A percentile compares a stretch with the other conserved stretches of the same genome.
Conservation (phyloP, 768 basidiomycete species). For the Cystofilobasidium macerans region DNA sequence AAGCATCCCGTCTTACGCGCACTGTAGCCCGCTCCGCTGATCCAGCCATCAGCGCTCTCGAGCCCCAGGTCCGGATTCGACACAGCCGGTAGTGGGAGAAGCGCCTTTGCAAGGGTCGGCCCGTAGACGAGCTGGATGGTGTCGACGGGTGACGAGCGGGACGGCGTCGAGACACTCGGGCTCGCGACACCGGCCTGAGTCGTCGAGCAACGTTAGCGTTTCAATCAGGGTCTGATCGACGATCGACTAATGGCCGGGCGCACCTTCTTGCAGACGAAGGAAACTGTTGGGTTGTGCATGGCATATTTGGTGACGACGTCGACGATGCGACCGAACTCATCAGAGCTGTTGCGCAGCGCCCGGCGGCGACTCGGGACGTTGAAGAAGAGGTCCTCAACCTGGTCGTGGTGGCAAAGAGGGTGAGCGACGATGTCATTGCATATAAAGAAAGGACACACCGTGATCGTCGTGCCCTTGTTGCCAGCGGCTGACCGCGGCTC, state of each 20-base stretch:
- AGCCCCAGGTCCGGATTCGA: constrained; percentile 48
- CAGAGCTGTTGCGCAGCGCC: constrained; percentile 68
- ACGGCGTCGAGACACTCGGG: constrained; percentile 73
- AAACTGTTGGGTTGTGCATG: constrained; percentile 75
- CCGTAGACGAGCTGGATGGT: constrained; percentile 76
- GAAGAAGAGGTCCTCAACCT: constrained; percentile 95
- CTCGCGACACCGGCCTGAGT: constrained; percentile 61
- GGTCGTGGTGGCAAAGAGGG: not conserved
- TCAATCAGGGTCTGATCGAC: too few relatives aligned
- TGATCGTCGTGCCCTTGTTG: constrained; percentile 85
- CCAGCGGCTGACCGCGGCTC: constrained; percentile 87
- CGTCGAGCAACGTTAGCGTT: too few relatives aligned
- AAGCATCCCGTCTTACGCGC: constrained; percentile 61
- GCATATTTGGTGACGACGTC: constrained; percentile 90
- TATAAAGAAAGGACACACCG: constrained; percentile 44
- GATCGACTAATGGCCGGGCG: too few relatives aligned
- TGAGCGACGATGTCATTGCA: not conserved
- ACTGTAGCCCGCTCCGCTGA: constrained; percentile 75
- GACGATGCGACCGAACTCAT: constrained; percentile 83
- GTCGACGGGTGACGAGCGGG: constrained; percentile 51
- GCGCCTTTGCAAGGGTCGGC: constrained; percentile 63
- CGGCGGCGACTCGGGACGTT: constrained; percentile 80
- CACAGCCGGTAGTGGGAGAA: constrained; percentile 41
- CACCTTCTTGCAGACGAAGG: constrained; percentile 89
- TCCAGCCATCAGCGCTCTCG: constrained; percentile 57